phyloP scores from a whole-genome alignment of 192 early-diverging fungal species.

The Entomortierella lignicola region DNA sequence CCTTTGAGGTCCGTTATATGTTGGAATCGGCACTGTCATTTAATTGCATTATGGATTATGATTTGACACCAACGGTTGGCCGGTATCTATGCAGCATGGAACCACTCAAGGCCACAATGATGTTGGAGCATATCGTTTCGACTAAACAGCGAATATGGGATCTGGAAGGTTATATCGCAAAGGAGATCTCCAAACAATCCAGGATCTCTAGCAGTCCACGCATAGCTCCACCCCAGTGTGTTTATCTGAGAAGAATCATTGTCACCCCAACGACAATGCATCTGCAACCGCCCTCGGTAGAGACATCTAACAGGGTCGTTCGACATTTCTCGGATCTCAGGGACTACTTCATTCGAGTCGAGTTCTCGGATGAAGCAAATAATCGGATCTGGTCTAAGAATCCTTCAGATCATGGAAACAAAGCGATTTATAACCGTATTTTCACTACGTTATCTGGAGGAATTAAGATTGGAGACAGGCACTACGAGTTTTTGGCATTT shows the following conservation, averaged over 20 bases:
- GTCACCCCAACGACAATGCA: slow-evolving; percentile 77
- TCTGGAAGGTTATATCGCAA: slow-evolving; percentile 32
- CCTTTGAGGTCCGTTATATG: slow-evolving; percentile 60
- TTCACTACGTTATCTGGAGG: slow-evolving; percentile 59
- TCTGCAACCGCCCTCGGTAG: slow-evolving; percentile 70
- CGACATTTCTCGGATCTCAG: slow-evolving; percentile 62
- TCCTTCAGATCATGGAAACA: slow-evolving; percentile 19
- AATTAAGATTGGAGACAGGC: slow-evolving; percentile 62
- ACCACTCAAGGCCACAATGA: slow-evolving; percentile 32
- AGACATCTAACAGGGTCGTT: slow-evolving; percentile 81
- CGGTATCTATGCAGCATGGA: slow-evolving; percentile 23
- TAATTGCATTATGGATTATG: slow-evolving; percentile 57
- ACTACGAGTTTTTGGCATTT: slow-evolving; percentile 73
- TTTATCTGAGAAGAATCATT: slow-evolving; percentile 65
- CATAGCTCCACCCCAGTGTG: slow-evolving; percentile 58
- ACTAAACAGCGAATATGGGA: slow-evolving; percentile 55
- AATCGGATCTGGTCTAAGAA: slow-evolving; percentile 47
- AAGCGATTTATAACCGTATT: slow-evolving; percentile 65
- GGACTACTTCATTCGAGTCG: slow-evolving; percentile 76
- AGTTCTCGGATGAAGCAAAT: slow-evolving; percentile 74
- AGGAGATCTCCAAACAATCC: slow-evolving; percentile 22
- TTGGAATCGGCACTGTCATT: slow-evolving; percentile 56
- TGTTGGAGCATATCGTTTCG: slow-evolving; percentile 47
- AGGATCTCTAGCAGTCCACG: slow-evolving; percentile 20
- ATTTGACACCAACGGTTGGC: slow-evolving; percentile 55